Percentiles rank a stretch among this genome's conserved stretches.
phyloP scores from a whole-genome alignment of 2,329 filamentous ascomycete species.

The Aspergillus brunneoviolaceus region DNA sequence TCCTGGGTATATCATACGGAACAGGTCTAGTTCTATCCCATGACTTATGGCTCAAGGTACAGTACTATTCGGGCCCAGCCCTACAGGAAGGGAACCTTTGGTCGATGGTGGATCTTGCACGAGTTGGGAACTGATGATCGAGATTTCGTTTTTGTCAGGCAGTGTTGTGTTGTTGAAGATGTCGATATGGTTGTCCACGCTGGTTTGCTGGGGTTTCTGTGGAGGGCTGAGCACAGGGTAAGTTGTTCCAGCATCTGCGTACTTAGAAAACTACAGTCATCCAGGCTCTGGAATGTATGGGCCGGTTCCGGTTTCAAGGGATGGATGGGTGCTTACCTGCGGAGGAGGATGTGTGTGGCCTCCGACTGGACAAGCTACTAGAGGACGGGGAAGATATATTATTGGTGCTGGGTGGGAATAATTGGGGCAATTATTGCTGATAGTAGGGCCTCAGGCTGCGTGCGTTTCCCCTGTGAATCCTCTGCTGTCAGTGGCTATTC shows the following conservation, averaged over 20 bases:
- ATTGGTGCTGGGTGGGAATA: conserved; percentile 5
- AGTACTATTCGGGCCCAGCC: not conserved
- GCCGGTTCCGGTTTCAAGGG: not conserved
- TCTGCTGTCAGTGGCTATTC: not conserved
- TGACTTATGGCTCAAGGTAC: not conserved
- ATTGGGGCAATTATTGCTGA: conserved; percentile 7
- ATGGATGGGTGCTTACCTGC: not conserved
- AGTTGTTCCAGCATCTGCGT: too few species aligned
- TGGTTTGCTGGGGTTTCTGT: too few species aligned
- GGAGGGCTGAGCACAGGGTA: too few species aligned
- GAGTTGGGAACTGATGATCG: not conserved
- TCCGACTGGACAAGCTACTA: not conserved
- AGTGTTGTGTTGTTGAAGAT: too few species aligned
- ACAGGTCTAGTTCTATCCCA: not conserved
- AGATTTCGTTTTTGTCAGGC: not conserved
- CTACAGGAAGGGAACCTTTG: not conserved
- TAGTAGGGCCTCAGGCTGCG: not conserved
- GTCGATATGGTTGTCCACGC: too few species aligned
- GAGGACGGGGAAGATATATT: not conserved
- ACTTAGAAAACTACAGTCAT: not conserved
- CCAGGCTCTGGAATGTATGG: not conserved
- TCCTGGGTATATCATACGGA: not conserved
- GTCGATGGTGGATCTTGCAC: not conserved
- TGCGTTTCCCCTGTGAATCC: not conserved
- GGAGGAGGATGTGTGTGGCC: too few species aligned